Evolutionary conservation across 768 basidiomycete species (phyloP), one percentile per base, ranked within the genome.

Genomic region (Lentinula sp.): DNA sequence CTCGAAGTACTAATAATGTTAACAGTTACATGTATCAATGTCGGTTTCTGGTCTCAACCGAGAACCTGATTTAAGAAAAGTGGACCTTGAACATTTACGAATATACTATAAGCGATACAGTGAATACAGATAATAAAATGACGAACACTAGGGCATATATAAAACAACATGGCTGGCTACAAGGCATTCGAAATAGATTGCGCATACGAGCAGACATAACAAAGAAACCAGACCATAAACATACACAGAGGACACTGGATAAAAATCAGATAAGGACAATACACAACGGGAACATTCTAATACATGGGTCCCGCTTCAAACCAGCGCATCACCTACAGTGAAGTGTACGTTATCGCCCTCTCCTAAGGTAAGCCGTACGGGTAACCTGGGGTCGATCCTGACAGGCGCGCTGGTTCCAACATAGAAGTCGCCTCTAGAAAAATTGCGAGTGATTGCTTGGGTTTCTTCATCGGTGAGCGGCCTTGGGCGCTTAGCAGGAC

Each of bases 301-400:
- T 39, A 20, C 9, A 18, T 4, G 10, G 6, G 23, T 8, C 16
- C 10, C n/a, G n/a, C 46, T n/a, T 43, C 52, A 80, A 41, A 79
- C 75, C 59, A 81, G 66, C 23, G 79, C 71, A 64, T 83, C 81
- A 23, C 81, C 82, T 56, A 83, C 81, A 61, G 79, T 77, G 63
- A 83, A 81, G 66, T 92, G 90, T 33, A 92, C 90, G 66, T 88
- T 86, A 69, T 92, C 90, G 36, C 89, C 89, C 67, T 92, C 90
- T 32, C 89, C 89, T 45, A 92, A 79, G 20, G 88, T 90, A 36
- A 92, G 83, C 62, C 88, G 78, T 63, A 92, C 90, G 13, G 90
- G 88, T 46, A 92, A 73, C 57, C 90, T 84, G 20, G 90, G 88
- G 69, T 92, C 90, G 72, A 92, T 91, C 66, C 88, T 49, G 49